A percentile compares a stretch with the other conserved stretches of the same genome.
These are phyloP conservation scores for Lathyrus aphaca DNA, from an alignment of 306 rosid genomes.

Conservation along the genomic window DNA sequence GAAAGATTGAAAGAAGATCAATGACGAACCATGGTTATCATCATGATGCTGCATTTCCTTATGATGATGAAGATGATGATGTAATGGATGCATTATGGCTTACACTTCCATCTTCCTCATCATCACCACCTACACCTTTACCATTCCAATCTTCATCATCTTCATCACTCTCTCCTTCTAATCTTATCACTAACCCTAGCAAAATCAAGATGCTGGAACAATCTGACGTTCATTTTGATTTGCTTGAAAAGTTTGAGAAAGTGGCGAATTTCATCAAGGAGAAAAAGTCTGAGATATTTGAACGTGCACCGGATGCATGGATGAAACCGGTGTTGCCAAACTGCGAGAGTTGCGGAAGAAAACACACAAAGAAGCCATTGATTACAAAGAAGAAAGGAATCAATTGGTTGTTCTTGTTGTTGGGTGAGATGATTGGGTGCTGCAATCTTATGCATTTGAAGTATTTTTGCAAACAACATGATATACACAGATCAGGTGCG, in stretches of 20 bases:
- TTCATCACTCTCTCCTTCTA: no score
- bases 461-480: slow-evolving; percentile 54
- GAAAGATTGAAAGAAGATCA: no score
- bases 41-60: no score
- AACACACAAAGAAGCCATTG: slow-evolving; percentile 25
- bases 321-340: not conserved
- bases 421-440: slow-evolving; percentile 55
- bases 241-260: not conserved
- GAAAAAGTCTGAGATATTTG: not conserved
- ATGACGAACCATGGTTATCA: no score
- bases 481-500: slow-evolving; percentile 49
- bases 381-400: slow-evolving; percentile 3
- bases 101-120: no score
- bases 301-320: not conserved
- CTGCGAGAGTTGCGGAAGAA: not conserved
- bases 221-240: not conserved
- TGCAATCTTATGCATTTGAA: slow-evolving; percentile 50
- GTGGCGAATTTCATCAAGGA: not conserved
- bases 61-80: no score
- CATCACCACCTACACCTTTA: no score
- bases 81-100: no score
- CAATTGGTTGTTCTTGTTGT: slow-evolving; percentile 65
- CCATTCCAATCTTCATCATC: no score
- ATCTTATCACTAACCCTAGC: no score
- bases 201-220: not conserved